Conservation (phyloP, 208 protist species). For the Borovskyia barvae region DNA sequence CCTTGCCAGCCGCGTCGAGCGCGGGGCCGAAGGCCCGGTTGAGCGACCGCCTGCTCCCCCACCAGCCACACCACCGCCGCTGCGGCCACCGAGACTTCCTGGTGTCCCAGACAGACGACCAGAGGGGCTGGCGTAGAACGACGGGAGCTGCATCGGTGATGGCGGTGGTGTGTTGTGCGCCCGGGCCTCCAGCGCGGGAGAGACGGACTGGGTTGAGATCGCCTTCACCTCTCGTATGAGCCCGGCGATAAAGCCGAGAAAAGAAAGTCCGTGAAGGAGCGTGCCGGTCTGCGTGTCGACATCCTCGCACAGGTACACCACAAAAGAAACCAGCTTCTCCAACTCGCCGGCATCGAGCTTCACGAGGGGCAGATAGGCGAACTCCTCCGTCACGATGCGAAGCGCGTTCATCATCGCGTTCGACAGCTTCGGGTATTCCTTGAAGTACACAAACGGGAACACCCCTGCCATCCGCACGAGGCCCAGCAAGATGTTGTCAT, state of each 20-base stretch:
- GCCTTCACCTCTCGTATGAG: slow-evolving; percentile 74
- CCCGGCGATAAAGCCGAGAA: slow-evolving; percentile 72
- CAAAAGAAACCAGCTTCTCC: slow-evolving; percentile 52
- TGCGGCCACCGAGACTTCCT: slow-evolving; percentile 22
- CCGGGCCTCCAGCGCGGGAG: slow-evolving; percentile 18
- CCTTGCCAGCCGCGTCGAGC: slow-evolving; percentile 32
- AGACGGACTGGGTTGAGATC: slow-evolving; percentile 30
- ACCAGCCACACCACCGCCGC: slow-evolving; percentile 8
- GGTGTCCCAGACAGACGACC: slow-evolving; percentile 36
- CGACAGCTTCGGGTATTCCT: slow-evolving; percentile 66
- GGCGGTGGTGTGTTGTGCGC: slow-evolving; percentile 26
- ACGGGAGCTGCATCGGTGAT: slow-evolving; percentile 54
- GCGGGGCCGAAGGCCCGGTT: slow-evolving; percentile 5
- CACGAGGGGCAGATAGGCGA: slow-evolving; percentile 65
- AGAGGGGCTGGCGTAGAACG: slow-evolving; percentile 38
- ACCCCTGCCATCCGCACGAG: slow-evolving; percentile 65
- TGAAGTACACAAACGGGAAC: slow-evolving; percentile 58
- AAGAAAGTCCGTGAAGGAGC: slow-evolving; percentile 64
- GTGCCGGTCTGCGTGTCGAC: slow-evolving; percentile 48
- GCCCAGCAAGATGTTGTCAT: slow-evolving; percentile 66
- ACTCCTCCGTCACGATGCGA: slow-evolving; percentile 60
- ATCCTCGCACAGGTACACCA: slow-evolving; percentile 67
- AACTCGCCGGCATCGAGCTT: slow-evolving; percentile 58
- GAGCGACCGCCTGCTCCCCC: slow-evolving; percentile 8
- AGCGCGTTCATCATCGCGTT: slow-evolving; percentile 58